Evolutionary conservation across 2,329 filamentous ascomycete species (phyloP).

Genomic region (Colletotrichum paranaense): DNA sequence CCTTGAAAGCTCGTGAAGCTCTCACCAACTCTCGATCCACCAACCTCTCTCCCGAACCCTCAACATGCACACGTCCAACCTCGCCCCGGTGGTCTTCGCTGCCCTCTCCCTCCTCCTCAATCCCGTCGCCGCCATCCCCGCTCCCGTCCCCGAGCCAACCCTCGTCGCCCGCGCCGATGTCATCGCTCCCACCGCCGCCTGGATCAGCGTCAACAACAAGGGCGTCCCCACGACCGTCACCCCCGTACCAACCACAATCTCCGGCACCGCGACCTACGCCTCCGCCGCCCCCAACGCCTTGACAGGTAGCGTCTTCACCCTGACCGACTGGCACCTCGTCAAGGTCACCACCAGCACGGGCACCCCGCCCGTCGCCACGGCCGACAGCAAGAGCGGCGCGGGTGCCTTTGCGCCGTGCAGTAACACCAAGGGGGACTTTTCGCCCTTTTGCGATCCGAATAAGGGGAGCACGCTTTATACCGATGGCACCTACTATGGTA

Average conservation of each 20-base stretch:
- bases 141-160: conserved; percentile 38
- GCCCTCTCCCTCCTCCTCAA: conserved; percentile 38
- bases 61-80: conserved; percentile 46
- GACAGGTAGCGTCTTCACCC: conserved; percentile 56
- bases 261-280: conserved; percentile 53
- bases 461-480: conserved; percentile 55
- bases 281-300: conserved; percentile 58
- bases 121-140: conserved; percentile 44
- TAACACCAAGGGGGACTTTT: conserved; percentile 58
- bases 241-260: conserved; percentile 58
- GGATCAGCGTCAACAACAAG: conserved; percentile 63
- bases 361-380: conserved; percentile 57
- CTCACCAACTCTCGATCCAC: background rate
- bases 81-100: conserved; percentile 41
- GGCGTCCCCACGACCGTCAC: conserved; percentile 61
- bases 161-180: conserved; percentile 37
- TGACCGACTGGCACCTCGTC: conserved; percentile 48
- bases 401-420: conserved; percentile 63
- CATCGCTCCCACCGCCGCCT: conserved; percentile 54
- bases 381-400: conserved; percentile 51
- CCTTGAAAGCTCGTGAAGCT: background rate
- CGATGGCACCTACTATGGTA: conserved; percentile 64
- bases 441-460: conserved; percentile 64
- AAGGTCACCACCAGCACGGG: conserved; percentile 54
- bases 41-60: background rate